phyloP scores from a whole-genome alignment of 805 yeast genomes.

The Lachancea fermentati region DNA sequence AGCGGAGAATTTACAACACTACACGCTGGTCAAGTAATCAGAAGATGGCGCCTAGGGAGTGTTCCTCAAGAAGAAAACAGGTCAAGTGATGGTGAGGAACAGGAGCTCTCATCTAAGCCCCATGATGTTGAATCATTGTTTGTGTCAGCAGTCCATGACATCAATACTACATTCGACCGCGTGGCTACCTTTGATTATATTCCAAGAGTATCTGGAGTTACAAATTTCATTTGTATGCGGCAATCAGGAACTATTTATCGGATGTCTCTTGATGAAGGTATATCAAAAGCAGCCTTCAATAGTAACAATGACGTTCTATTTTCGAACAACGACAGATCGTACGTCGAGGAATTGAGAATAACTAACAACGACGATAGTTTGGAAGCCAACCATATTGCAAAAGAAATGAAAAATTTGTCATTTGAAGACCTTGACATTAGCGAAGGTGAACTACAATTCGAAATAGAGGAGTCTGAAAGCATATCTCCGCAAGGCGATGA shows the following conservation, averaged over 20 bases:
- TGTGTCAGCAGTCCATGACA: slow-evolving; percentile 71
- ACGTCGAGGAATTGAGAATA: slow-evolving; percentile 25
- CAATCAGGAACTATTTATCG: slow-evolving; percentile 84
- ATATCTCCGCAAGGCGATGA: slow-evolving; percentile 18
- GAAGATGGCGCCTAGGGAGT: slow-evolving; percentile 74
- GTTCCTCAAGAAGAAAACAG: slow-evolving; percentile 38
- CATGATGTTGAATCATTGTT: slow-evolving; percentile 52
- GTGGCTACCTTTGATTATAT: slow-evolving; percentile 83
- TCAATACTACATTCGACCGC: slow-evolving; percentile 69
- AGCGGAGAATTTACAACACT: slow-evolving; percentile 73
- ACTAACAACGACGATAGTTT: slow-evolving; percentile 17
- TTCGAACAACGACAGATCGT: slow-evolving; percentile 36
- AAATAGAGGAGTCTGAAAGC: slow-evolving; percentile 13
- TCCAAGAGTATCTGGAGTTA: slow-evolving; percentile 49
- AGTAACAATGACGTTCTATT: slow-evolving; percentile 61
- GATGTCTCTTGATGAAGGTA: slow-evolving; percentile 68
- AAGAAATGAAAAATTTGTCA: slow-evolving; percentile 21
- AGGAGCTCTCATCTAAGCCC: not conserved
- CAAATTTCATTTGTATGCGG: slow-evolving; percentile 78
- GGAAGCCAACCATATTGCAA: slow-evolving; percentile 17
- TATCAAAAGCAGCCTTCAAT: slow-evolving; percentile 57
- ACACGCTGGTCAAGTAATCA: slow-evolving; percentile 68
- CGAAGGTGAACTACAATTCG: slow-evolving; percentile 9
- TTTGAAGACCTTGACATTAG: slow-evolving; percentile 29
- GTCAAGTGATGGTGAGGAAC: slow-evolving; percentile 10